Conservation (phyloP, 2,329 filamentous ascomycete genomes). For the Iodosphaeria phyllophila region DNA sequence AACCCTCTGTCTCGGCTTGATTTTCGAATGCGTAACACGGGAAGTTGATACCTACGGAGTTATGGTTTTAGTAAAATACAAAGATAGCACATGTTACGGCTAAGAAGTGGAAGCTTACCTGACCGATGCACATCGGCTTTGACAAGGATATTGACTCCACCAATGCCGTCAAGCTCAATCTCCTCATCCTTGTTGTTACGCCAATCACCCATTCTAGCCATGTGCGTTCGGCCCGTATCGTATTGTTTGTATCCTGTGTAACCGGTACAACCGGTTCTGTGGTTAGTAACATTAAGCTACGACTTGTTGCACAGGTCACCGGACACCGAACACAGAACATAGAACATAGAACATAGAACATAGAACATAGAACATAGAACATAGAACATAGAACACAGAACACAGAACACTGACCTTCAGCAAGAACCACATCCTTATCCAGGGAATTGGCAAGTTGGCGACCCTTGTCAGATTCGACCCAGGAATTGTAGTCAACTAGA, state of each 20-base stretch:
- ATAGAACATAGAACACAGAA: not conserved
- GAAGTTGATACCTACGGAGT: constrained; percentile 83
- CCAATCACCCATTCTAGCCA: constrained; percentile 86
- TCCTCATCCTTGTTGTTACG: constrained; percentile 81
- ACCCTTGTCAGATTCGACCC: constrained; percentile 82
- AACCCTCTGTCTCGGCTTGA: constrained; percentile 96
- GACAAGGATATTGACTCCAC: constrained; percentile 91
- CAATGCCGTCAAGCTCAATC: constrained; percentile 84
- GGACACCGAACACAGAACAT: too few species aligned
- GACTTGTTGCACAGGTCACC: too few species aligned
- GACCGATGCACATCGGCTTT: constrained; percentile 96
- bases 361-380: too few species aligned
- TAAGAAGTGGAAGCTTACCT: constrained; percentile 30
- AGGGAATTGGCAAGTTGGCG: constrained; percentile 55
- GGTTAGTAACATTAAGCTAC: constrained; percentile 5
- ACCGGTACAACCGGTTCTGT: too few species aligned
- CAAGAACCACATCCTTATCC: constrained; percentile 65
- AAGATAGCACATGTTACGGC: not conserved
- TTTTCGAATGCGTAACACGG: constrained; percentile 95
- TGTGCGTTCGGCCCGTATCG: constrained; percentile 74
- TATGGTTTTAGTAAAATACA: too few species aligned
- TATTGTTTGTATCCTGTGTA: constrained; percentile 72
- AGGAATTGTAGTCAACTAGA: constrained; percentile 94
- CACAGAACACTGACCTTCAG: constrained; percentile 44
- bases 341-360: too few species aligned